A percentile compares a stretch with the other conserved stretches of the same genome.
phyloP scores from a whole-genome alignment of 2,329 filamentous ascomycete genomes.

The Tolypocladium cylindrosporum region DNA sequence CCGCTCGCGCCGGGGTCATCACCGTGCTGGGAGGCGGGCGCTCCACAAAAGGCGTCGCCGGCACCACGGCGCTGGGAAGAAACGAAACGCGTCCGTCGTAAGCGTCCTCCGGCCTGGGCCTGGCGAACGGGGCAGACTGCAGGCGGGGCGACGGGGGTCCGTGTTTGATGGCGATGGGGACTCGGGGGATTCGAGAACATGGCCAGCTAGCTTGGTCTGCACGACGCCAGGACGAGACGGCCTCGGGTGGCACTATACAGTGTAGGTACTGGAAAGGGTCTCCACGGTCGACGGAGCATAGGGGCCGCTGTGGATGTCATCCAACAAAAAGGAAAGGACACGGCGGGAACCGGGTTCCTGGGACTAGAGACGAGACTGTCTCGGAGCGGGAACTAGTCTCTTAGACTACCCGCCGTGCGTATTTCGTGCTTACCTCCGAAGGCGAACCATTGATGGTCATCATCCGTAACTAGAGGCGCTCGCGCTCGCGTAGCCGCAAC shows the following conservation, averaged over 20 bases:
- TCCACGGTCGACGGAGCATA: no score
- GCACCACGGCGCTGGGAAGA: neutral
- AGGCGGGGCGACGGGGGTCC: neutral
- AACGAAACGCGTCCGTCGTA: neutral
- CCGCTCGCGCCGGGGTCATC: neutral
- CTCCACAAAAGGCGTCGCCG: neutral
- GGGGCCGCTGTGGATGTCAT: no score
- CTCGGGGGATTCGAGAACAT: neutral
- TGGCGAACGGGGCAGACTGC: no score
- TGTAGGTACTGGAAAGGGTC: neutral
- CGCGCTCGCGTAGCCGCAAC: neutral
- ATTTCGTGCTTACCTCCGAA: neutral
- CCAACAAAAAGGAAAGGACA: neutral
- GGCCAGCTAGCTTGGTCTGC: neutral
- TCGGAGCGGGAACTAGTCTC: neutral
- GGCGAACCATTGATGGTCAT: neutral
- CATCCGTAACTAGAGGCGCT: neutral
- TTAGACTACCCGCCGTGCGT: neutral
- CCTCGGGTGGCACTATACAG: neutral
- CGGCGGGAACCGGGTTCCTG: neutral
- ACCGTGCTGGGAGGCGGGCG: neutral
- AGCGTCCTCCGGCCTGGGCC: neutral
- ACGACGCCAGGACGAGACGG: neutral
- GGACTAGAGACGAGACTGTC: neutral
- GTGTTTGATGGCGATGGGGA: neutral